Base-by-base conservation (phyloP, 495 filamentous ascomycete species). In the Elasticomyces elasticus region DNA sequence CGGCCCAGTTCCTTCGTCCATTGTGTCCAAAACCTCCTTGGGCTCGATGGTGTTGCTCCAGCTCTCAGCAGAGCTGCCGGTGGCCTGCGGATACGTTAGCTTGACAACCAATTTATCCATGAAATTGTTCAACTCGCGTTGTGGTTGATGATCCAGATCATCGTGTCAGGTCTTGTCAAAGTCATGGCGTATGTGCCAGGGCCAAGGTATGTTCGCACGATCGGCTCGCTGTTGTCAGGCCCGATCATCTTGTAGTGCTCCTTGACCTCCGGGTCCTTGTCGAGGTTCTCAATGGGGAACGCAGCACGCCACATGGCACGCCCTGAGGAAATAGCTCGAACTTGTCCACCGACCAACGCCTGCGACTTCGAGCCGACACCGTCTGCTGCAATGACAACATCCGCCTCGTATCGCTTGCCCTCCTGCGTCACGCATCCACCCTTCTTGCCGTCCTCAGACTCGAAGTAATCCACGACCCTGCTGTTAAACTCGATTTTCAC, bases 361-460 rank as follows among this genome's bases (percentile, higher is more conserved):
- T 73, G 69, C 15, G 76, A 76, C 56, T 73, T 74, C 31, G 74
- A 72, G 11, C 75, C 73, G 5, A 81, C 68, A 13, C 79, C 80
- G 66, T 83, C 80, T 1, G 80, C 79, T 2, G 79, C 79, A 46
- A 83, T 72, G 4, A 82, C 68, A 0, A 82, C 50, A 62, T 83
- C 77, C 5, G 76, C 77, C 38, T 74, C 69, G 59, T 70, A 76
- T 0, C 28, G 62, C 38, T 73, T 69, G 11, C 76, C 79, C 33
- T 77, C 67, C 22, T 76, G 69, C 0, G 76, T 71, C 0, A 72
- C 61, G 27, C 76, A 72, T 11, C 74, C 71, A 0, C 66, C 75
- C 41, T 68, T 74, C 12, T 66, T 57, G 2, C 48, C 55, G 0
- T 62, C 48, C 20, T 71, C 62, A 52, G 79, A 70, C 65, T 81